phyloP scores from a whole-genome alignment of 75 land plant species.

The Cupressus sempervirens region DNA sequence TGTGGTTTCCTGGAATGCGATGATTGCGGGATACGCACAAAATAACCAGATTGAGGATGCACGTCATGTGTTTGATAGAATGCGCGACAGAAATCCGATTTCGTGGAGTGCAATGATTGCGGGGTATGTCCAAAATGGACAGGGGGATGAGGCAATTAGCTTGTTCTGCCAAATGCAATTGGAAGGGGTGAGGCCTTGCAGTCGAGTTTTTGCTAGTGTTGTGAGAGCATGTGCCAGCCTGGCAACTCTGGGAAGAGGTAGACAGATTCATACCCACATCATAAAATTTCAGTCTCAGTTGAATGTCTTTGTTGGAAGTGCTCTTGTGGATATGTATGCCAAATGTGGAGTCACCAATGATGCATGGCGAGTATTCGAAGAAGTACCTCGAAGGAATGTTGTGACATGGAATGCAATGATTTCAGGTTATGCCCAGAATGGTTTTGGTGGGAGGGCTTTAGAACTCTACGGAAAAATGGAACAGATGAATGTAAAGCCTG shows the following conservation, averaged over 20 bases:
- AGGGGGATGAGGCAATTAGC: conserved; percentile 60
- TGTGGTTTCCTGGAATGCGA: background rate
- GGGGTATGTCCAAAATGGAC: conserved; percentile 45
- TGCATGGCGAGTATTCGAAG: conserved; percentile 16
- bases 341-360: conserved; percentile 13
- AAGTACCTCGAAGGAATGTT: conserved; percentile 7
- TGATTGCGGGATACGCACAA: conserved; percentile 9
- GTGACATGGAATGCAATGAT: conserved; percentile 26
- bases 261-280: background rate
- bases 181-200: conserved; percentile 28
- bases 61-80: conserved; percentile 11
- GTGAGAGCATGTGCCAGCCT: conserved; percentile 54
- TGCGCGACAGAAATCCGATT: conserved; percentile 32
- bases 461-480: conserved; percentile 22
- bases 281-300: background rate
- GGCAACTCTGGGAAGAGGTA: conserved; percentile 20
- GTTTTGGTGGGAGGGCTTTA: conserved; percentile 11
- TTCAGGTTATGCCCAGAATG: conserved; percentile 18
- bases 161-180: conserved; percentile 57
- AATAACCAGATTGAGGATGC: conserved; percentile 8
- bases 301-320: conserved; percentile 10
- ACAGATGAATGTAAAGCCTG: background rate
- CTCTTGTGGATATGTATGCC: conserved; percentile 21
- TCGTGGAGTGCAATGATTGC: conserved; percentile 62
- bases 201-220: conserved; percentile 34